Evolutionary conservation across 2,329 filamentous ascomycete genomes (phyloP), one percentile per base, ranked within the genome.

Genomic region (Myotisia sp.): DNA sequence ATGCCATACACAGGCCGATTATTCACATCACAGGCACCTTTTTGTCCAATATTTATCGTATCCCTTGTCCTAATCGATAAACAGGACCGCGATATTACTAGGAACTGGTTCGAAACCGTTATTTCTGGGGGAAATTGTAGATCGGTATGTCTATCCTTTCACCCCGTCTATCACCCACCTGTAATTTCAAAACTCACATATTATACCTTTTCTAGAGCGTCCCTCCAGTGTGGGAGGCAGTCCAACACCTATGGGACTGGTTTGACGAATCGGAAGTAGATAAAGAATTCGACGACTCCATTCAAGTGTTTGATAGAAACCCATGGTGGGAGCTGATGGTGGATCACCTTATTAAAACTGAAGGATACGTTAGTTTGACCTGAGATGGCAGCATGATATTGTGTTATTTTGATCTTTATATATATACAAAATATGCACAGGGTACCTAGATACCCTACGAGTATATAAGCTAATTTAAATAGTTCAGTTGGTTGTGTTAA

Each of bases 21-120:
- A 7, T 42, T 40, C 21, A 42, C 39, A 2, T 39, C 39, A 8
- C 39, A 40, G 26, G 30, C 37, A 6, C 33, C 39, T 3, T 37
- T 42, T 14, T 42, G 28, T 22, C 26, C 27, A 12, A 26, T 42
- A 17, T 36, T 36, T n/a, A 20, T 42, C 16, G 34, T 35, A 8
- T 35, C 31, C 3, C 29, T 42, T 9, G 34, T 42, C 18, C 31
- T 33, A 6, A 27, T 21, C 16, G 24, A 21, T 12, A 18, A 36
- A n/a, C 21, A 37, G 22, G 37, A 40, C 6, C 37, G 39, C 13
- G 26, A n/a, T 17, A 31, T 37, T 8, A 38, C 29, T 6, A 14
- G 28, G 12, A 22, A 39, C 10, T 39, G 37, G 37, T 39, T 39
- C 16, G 20, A 30, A 21, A 34, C 26, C 9, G 23, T 28, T 6